Evolutionary conservation across 148 eudicot genomes (phyloP).

Genomic region (Vaccinium corymbosum): DNA sequence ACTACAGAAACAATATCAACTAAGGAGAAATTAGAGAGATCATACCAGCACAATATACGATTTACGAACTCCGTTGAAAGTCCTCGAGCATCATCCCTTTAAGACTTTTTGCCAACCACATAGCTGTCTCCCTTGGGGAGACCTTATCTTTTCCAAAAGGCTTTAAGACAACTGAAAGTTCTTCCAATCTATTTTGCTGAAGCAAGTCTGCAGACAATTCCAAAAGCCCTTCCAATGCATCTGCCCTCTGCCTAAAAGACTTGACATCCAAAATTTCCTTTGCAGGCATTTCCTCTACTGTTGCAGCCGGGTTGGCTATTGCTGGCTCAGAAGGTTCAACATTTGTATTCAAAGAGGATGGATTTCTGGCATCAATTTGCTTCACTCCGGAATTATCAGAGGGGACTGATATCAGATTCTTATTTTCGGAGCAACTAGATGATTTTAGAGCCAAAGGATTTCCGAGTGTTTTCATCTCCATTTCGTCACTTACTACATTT

Average conservation of each 20-base stretch:
- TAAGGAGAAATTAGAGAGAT: background rate
- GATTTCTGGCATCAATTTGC: conserved; percentile 29
- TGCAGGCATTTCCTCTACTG: conserved; percentile 43
- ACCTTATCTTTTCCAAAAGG: conserved; percentile 98
- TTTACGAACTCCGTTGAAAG: conserved; percentile 28
- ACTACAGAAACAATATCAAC: background rate
- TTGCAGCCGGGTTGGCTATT: conserved; percentile 30
- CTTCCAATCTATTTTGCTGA: conserved; percentile 79
- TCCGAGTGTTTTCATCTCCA: conserved; percentile 32
- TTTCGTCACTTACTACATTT: conserved; percentile 41
- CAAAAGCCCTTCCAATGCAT: conserved; percentile 87
- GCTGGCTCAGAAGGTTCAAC: conserved; percentile 41
- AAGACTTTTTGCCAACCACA: conserved; percentile 30
- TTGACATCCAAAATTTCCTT: conserved; percentile 88
- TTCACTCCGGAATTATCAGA: conserved; percentile 33
- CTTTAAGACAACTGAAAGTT: conserved; percentile 78
- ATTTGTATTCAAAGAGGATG: conserved; percentile 23
- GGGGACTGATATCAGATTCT: conserved; percentile 21
- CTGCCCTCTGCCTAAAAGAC: conserved; percentile 91
- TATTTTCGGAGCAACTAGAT: conserved; percentile 33
- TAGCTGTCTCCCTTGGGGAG: conserved; percentile 97
- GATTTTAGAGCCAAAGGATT: conserved; percentile 31
- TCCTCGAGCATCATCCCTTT: conserved; percentile 31
- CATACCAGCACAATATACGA: conserved; percentile 13
- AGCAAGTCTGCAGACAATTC: conserved; percentile 94